A percentile compares a stretch with the other conserved stretches of the same genome.
These are phyloP conservation scores for Pseudoneurospora amorphoporcata DNA, from an alignment of 495 filamentous ascomycete genomes.

Conservation along the genomic window DNA sequence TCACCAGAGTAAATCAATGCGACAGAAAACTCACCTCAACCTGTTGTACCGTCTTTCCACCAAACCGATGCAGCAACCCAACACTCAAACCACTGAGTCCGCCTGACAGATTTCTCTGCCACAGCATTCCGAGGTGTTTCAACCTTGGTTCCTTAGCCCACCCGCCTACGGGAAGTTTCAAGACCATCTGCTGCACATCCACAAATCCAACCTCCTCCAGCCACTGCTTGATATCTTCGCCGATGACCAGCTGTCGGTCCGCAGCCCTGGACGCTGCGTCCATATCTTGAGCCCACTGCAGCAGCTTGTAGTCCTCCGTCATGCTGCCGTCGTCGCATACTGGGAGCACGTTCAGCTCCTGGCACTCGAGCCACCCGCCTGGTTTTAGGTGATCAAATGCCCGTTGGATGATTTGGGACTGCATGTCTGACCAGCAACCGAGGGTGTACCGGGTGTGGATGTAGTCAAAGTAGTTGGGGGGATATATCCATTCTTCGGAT, in stretches of 20 bases:
- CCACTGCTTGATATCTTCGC: constrained; percentile 42
- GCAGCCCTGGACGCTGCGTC: constrained; percentile 35
- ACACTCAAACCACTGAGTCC: constrained; percentile 25
- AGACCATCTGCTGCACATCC: constrained; percentile 45
- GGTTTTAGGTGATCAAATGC: constrained; percentile 44
- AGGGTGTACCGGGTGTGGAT: constrained; percentile 40
- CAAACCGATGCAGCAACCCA: constrained; percentile 12
- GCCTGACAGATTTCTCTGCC: constrained; percentile 22
- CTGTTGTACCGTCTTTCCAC: constrained; percentile 33
- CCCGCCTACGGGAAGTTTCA: constrained; percentile 48
- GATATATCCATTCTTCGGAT: constrained; percentile 16
- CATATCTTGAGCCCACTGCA: constrained; percentile 44
- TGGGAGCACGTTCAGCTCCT: constrained; percentile 49
- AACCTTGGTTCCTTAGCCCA: constrained; percentile 29
- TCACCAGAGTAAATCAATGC: neutral
- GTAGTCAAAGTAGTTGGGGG: constrained; percentile 27
- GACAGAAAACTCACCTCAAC: constrained; percentile 26
- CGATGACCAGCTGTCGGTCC: constrained; percentile 42
- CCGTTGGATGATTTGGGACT: constrained; percentile 25
- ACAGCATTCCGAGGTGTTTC: constrained; percentile 25
- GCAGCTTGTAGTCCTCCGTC: constrained; percentile 27
- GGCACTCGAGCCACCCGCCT: constrained; percentile 56
- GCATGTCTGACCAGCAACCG: constrained; percentile 36
- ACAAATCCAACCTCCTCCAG: constrained; percentile 53
- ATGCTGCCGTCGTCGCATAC: constrained; percentile 54